Conservation (phyloP, 2,329 filamentous ascomycete genomes). For the Metarhizium rileyi region DNA sequence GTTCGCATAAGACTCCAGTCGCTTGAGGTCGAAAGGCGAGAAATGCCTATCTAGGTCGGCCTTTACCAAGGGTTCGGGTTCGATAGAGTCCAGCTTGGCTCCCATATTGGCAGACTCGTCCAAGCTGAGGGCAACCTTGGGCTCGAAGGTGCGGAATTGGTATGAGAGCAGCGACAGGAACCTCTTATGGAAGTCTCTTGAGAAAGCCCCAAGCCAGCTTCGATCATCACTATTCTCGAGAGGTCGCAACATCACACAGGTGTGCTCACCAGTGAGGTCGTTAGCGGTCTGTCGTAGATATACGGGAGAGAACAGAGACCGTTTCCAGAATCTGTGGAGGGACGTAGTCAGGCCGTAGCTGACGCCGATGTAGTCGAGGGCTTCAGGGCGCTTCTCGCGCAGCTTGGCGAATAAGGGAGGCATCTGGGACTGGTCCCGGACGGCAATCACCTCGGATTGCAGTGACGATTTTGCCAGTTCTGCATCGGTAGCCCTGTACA, state of each 20-base stretch:
- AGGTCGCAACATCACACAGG: conserved; percentile 90
- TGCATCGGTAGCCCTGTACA: conserved; percentile 70
- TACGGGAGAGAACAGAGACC: conserved; percentile 73
- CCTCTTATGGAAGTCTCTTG: conserved; percentile 88
- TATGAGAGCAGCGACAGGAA: conserved; percentile 86
- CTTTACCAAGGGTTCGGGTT: conserved; percentile 54
- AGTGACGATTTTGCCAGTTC: conserved; percentile 70
- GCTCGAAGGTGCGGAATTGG: conserved; percentile 77
- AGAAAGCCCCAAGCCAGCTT: conserved; percentile 83
- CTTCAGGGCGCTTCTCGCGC: conserved; percentile 67
- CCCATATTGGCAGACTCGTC: conserved; percentile 75
- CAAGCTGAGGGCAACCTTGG: conserved; percentile 72
- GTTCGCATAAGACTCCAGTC: conserved; percentile 89
- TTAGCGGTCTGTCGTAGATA: conserved; percentile 94
- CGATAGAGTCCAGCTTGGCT: conserved; percentile 49
- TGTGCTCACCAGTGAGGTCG: conserved; percentile 93
- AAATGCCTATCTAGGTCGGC: conserved; percentile 65
- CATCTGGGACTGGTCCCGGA: conserved; percentile 84
- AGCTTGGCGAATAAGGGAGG: conserved; percentile 87
- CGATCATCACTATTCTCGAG: conserved; percentile 58
- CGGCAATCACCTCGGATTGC: conserved; percentile 77
- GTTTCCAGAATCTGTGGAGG: conserved; percentile 97
- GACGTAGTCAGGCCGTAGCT: conserved; percentile 83
- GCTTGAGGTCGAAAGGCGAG: conserved; percentile 89
- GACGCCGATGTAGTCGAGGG: conserved; percentile 87